Evolutionary conservation across 495 filamentous ascomycete species (phyloP), one percentile per base, ranked within the genome.

Genomic region (Bathelium albidoporum): DNA sequence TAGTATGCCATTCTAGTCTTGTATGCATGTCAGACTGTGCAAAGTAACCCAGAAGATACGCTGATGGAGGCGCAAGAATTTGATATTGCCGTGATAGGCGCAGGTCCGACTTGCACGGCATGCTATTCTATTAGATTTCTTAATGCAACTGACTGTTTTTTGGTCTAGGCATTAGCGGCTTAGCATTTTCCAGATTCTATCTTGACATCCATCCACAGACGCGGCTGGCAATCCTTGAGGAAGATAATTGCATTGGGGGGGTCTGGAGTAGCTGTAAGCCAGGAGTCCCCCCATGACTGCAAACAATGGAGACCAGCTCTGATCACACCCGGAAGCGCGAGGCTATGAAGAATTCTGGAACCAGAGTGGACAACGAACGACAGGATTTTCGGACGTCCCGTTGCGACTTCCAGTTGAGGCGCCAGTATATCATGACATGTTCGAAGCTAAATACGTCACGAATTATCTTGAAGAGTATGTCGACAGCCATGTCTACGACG

Each of bases 401-500:
- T 64, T 64, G 26, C 29, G 12, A 22, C 69, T 78, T 62, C 69
- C 71, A 20, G 39, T 65, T 0, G 68, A 68, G 31, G 71, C 76
- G 28, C 45, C 31, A 2, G 18, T 26, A 22, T 71, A 68, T 52
- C 60, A 73, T 53, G 72, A 71, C 10, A 70, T 71, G 59, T 75
- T 77, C 62, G 64, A 69, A 36, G 75, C 78, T 2, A 73, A 73
- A 58, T 69, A 77, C 62, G 69, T 74, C n/a, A 75, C 78, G 10
- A 36, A 70, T 49, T 79, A 80, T 65, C 72, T 79, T 20, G 72
- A 77, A 55, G 64, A 72, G 20, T 80, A 80, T 62, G 59, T 79
- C 20, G 66, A 73, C 45, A 34, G 10, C 9, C 55, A 64, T 32
- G 2, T 34, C 12, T 64, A 64, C 29, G 32, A 64, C 20, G 63